Percentiles rank a stretch among this genome's conserved stretches.
These are phyloP conservation scores for Pleurotus platypus DNA, from an alignment of 768 basidiomycete genomes.

Conservation along the genomic window DNA sequence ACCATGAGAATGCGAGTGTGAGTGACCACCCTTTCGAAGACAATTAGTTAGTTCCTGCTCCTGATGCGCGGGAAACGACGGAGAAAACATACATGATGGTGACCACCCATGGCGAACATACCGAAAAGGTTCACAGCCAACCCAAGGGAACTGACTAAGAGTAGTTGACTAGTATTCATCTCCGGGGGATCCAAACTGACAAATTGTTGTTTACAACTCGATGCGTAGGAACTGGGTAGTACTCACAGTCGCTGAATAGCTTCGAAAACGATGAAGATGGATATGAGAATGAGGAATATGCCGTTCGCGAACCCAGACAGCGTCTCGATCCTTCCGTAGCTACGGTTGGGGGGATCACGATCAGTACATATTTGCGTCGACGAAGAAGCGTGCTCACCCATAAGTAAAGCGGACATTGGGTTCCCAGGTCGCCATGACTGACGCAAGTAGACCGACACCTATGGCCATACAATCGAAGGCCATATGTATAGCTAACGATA, in stretches of 20 bases:
- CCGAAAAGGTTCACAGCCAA: conserved; percentile 94
- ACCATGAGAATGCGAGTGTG: conserved; percentile 20
- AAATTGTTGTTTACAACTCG: neutral
- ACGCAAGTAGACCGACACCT: conserved; percentile 90
- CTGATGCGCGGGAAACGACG: too few relatives aligned
- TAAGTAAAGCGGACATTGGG: conserved; percentile 94
- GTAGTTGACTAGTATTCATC: conserved; percentile 92
- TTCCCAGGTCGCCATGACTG: conserved; percentile 97
- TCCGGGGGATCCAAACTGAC: conserved; percentile 87
- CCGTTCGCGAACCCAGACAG: conserved; percentile 98
- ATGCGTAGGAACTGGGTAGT: neutral
- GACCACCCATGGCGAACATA: conserved; percentile 98
- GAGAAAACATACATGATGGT: conserved; percentile 64
- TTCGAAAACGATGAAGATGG: conserved; percentile 97
- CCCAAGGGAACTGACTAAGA: conserved; percentile 86
- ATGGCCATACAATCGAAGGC: conserved; percentile 99
- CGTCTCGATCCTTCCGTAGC: conserved; percentile 95
- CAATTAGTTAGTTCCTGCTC: neutral
- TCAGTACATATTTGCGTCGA: neutral
- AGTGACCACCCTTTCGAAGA: conserved; percentile 45
- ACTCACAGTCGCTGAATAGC: conserved; percentile 89
- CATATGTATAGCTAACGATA: conserved; percentile 89
- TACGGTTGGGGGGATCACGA: conserved; percentile 20
- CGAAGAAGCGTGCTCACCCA: conserved; percentile 50
- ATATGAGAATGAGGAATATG: conserved; percentile 89